Base-by-base conservation (phyloP, 1,284 basidiomycete species). In the Rhodotorula sp. region DNA sequence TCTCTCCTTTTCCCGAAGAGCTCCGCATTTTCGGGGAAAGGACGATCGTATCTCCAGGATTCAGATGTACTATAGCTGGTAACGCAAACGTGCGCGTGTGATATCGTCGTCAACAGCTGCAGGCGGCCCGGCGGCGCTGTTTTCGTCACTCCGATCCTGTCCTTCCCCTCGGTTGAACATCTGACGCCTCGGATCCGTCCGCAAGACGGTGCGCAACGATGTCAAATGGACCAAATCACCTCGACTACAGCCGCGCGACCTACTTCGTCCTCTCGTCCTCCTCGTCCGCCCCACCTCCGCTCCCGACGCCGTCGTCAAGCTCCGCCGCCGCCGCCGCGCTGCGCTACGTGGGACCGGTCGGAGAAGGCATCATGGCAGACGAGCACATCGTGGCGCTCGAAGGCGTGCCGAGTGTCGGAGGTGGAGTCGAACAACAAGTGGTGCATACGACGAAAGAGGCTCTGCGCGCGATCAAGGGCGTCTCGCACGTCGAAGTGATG, bases 181-280 rank as follows among this genome's bases (percentile, higher is more conserved):
- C 49, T 15, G 49, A 23, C 49, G 6, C 20, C 39, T 14, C 39
- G 39, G 10, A 10, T 14, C 12, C 39, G 39, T 43, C 12, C 12
- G 8, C 10, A 43, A 18, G 49, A 18, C 20, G 49, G 29, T 23
- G 5, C 8, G 49, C 23, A 51, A 23, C 54, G 39, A 56, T 56
- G 54, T 31, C 54, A 5, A 26, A 3, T 2, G 26, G 26, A 14
- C 26, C 54, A 0, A 29, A 5, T 16, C 54, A 18, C 12, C 54
- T 56, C 29, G 54, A 56, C 54, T 26, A 56, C 15, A 14, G 26
- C 15, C 54, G 29, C 12, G 26, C 54, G 54, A 56, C 54, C 8
- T 56, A 56, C 29, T 56, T 56, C n/a, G 54, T 56, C 54, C 54
- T 56, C 10, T 56, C 54, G 29, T 29, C 54, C n/a, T 26, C 54